Conservation (phyloP, 2,329 filamentous ascomycete genomes). For the Talaromyces sp. region DNA sequence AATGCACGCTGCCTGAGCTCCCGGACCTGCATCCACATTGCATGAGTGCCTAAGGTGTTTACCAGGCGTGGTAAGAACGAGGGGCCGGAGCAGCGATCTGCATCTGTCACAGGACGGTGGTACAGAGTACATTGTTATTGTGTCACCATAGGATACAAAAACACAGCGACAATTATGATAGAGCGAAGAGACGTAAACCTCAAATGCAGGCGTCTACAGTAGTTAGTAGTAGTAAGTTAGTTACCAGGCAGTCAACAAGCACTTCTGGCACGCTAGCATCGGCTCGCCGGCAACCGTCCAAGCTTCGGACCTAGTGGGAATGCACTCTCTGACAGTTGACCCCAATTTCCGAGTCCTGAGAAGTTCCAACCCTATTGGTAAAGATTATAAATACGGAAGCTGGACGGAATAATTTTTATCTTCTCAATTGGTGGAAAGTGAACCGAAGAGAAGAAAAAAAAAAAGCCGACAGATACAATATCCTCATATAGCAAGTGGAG, state of each 20-base stretch:
- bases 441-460: neutral
- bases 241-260: neutral
- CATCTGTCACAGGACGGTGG: neutral
- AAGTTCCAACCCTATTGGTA: neutral
- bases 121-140: neutral
- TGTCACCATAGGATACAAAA: neutral
- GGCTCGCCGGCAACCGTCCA: neutral
- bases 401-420: neutral
- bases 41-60: too few relatives aligned
- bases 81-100: neutral
- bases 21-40: neutral
- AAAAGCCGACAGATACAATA: neutral
- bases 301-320: constrained; percentile 11
- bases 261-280: neutral
- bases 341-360: neutral
- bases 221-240: neutral
- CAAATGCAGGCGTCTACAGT: neutral
- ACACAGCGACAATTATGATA: neutral
- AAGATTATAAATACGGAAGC: neutral
- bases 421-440: neutral
- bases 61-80: neutral
- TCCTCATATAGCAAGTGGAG: neutral
- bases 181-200: too few relatives aligned
- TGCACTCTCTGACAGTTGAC: constrained; percentile 1
- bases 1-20: neutral